phyloP scores from a whole-genome alignment of 257 asterid genomes.

The Verbascum thapsus region DNA sequence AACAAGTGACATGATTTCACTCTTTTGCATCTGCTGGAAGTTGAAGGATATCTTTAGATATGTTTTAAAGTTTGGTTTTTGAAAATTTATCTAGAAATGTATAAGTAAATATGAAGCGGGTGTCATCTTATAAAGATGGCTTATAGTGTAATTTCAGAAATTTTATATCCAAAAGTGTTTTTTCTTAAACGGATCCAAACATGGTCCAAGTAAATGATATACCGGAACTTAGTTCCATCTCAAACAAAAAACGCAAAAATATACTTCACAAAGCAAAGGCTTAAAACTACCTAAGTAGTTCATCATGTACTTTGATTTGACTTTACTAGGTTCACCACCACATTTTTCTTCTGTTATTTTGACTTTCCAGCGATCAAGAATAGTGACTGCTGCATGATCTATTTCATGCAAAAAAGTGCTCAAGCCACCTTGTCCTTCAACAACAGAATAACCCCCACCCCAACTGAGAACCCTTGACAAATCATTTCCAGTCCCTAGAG shows the following conservation, averaged over 20 bases:
- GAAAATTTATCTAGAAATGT: no score
- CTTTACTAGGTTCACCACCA: constrained; percentile 38
- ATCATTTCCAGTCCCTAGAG: constrained; percentile 92
- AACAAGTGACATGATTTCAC: constrained; percentile 18
- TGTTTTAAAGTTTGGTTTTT: no score
- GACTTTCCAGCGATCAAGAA: constrained; percentile 91
- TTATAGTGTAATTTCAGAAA: no score
- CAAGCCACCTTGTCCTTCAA: constrained; percentile 80
- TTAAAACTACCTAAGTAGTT: constrained; percentile 76
- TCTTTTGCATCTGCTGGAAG: constrained; percentile 18
- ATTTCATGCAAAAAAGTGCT: constrained; percentile 68
- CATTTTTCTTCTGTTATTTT: constrained; percentile 56
- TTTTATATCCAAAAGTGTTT: no score
- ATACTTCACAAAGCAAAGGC: not conserved
- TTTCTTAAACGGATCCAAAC: no score
- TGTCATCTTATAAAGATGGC: no score
- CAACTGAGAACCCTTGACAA: constrained; percentile 74
- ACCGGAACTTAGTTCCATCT: no score
- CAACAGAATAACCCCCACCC: constrained; percentile 81
- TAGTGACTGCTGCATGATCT: constrained; percentile 75
- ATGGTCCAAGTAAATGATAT: no score
- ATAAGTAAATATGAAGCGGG: no score
- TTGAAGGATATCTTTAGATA: not conserved
- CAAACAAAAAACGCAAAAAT: no score
- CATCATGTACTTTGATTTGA: constrained; percentile 81